phyloP scores from a whole-genome alignment of 2,329 filamentous ascomycete genomes.

The Atkinsonella hypoxylon region DNA sequence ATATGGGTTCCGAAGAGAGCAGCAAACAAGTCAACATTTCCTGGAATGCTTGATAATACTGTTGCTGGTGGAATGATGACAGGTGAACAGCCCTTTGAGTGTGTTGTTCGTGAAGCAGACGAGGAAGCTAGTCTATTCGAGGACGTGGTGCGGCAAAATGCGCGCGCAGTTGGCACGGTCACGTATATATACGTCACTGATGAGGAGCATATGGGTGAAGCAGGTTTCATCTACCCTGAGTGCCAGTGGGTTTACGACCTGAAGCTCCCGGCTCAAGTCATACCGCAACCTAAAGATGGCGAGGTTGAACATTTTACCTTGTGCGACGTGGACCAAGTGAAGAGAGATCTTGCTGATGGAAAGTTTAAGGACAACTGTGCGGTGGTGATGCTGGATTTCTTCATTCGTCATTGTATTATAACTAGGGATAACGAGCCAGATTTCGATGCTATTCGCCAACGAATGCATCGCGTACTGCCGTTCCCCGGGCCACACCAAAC shows the following conservation, averaged over 20 bases:
- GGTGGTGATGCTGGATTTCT: constrained; percentile 75
- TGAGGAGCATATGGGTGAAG: constrained; percentile 65
- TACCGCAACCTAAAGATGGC: constrained; percentile 68
- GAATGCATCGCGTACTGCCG: constrained; percentile 67
- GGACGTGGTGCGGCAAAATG: constrained; percentile 48
- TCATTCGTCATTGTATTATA: constrained; percentile 72
- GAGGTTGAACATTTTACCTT: constrained; percentile 82
- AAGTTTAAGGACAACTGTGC: constrained; percentile 92
- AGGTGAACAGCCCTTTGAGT: constrained; percentile 69
- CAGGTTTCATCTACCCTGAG: constrained; percentile 76
- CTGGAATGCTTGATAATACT: constrained; percentile 88
- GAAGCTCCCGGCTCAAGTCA: constrained; percentile 55
- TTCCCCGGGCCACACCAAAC: constrained; percentile 58
- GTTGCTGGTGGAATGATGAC: constrained; percentile 72
- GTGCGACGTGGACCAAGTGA: constrained; percentile 64
- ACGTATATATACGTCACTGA: constrained; percentile 80
- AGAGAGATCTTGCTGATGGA: constrained; percentile 54
- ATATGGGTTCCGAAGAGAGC: constrained; percentile 79
- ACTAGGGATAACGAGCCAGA: constrained; percentile 68
- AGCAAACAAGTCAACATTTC: constrained; percentile 71
- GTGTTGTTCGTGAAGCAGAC: constrained; percentile 70
- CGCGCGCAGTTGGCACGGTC: constrained; percentile 53
- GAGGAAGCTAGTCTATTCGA: constrained; percentile 81
- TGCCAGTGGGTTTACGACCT: constrained; percentile 87
- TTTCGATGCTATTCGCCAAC: constrained; percentile 61